These are phyloP conservation scores for Trichoderma asperelloides DNA, from an alignment of 495 filamentous ascomycete species.

Conservation along the genomic window DNA sequence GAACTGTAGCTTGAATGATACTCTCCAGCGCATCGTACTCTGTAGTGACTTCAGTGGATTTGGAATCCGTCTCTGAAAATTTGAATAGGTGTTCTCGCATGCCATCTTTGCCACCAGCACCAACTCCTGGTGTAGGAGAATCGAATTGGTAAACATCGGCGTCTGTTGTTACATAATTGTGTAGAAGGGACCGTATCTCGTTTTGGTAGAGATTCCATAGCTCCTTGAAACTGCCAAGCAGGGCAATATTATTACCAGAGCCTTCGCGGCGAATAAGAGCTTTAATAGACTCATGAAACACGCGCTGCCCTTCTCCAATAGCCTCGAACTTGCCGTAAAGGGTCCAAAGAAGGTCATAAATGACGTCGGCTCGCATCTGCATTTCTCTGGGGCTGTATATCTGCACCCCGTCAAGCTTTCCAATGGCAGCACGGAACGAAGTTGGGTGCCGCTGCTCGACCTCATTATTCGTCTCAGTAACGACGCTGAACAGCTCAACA, in stretches of 20 bases:
- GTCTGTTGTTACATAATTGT: constrained; percentile 95
- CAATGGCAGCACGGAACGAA: constrained; percentile 47
- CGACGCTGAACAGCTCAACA: constrained; percentile 86
- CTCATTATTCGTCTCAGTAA: constrained; percentile 90
- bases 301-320: constrained; percentile 90
- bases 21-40: constrained; percentile 86
- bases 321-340: constrained; percentile 95
- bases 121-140: constrained; percentile 28
- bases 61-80: constrained; percentile 71
- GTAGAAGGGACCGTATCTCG: constrained; percentile 81
- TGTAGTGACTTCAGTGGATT: constrained; percentile 60
- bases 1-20: constrained; percentile 84
- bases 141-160: constrained; percentile 57
- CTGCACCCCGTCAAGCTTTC: constrained; percentile 49
- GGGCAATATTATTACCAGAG: constrained; percentile 42
- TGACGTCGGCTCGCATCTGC: constrained; percentile 65
- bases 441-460: constrained; percentile 84
- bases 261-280: constrained; percentile 74
- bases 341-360: constrained; percentile 84
- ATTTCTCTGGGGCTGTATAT: constrained; percentile 58
- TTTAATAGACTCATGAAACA: constrained; percentile 81
- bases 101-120: constrained; percentile 42
- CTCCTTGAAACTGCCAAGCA: constrained; percentile 79
- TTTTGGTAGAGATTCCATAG: constrained; percentile 76
- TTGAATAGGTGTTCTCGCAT: constrained; percentile 83